Conservation (phyloP, 306 rosid genomes). For the Vigna radiata region DNA sequence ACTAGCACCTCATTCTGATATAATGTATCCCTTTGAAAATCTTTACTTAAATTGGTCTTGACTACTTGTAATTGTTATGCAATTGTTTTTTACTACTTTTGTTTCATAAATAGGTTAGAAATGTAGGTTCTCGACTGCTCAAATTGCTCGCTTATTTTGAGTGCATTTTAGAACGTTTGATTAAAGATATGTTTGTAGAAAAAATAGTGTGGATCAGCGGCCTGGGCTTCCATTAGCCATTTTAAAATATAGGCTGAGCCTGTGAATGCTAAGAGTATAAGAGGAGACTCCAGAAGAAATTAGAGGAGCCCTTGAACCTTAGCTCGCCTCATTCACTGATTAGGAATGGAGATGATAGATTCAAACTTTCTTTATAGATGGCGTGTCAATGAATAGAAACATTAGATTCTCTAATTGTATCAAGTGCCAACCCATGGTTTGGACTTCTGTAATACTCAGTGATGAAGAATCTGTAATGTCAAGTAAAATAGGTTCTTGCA, state of each 20-base stretch:
- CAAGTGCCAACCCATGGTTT: not conserved
- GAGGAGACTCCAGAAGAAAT: not conserved
- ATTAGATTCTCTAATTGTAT: not conserved
- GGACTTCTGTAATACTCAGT: not conserved
- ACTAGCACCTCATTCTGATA: slow-evolving; percentile 27
- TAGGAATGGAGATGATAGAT: not conserved
- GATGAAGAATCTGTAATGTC: not conserved
- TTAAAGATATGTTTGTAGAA: not conserved
- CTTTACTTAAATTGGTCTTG: slow-evolving; percentile 9
- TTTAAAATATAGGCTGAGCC: not conserved
- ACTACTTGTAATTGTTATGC: not conserved
- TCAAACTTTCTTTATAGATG: not conserved
- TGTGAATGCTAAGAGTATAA: not conserved
- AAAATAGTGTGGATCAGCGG: not conserved
- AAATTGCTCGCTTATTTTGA: not conserved
- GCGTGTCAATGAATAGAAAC: not conserved
- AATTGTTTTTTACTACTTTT: not conserved
- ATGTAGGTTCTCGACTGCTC: not conserved
- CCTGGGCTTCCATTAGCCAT: not conserved
- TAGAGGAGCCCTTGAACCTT: not conserved
- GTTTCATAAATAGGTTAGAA: not conserved
- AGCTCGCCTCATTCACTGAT: not conserved
- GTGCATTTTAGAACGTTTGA: not conserved
- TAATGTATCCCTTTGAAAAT: slow-evolving; percentile 8
- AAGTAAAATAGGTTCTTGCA: not conserved